A percentile compares a stretch with the other conserved stretches of the same genome.
phyloP scores from a whole-genome alignment of 1,284 basidiomycete species.

The Sutorius eximius region DNA sequence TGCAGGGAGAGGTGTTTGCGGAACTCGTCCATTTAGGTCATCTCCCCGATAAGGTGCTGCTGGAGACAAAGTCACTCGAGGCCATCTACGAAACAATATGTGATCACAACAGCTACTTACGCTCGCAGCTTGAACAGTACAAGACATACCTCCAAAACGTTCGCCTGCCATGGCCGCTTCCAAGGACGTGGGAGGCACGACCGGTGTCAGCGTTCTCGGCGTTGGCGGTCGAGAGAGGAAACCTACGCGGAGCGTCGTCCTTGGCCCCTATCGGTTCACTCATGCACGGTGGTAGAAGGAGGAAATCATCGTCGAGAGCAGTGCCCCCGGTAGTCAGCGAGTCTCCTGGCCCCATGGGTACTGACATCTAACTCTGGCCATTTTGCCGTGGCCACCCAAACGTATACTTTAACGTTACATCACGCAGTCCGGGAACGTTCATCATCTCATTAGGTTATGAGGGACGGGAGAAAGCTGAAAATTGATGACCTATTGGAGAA shows the following conservation, averaged over 20 bases:
- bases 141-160: constrained; percentile 99
- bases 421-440: constrained; percentile 96
- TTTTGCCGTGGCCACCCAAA: constrained; percentile 76
- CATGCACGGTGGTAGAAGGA: constrained; percentile 99
- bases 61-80: constrained; percentile 91
- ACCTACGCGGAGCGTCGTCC: constrained; percentile 76
- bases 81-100: constrained; percentile 98
- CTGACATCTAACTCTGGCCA: neutral
- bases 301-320: constrained; percentile 98
- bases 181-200: constrained; percentile 81
- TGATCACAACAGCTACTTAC: constrained; percentile 97
- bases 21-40: constrained; percentile 97
- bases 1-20: constrained; percentile 95
- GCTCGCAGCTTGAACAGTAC: constrained; percentile 97
- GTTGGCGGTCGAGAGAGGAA: constrained; percentile 99
- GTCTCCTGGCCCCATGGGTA: constrained; percentile 27
- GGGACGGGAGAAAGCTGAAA: constrained; percentile 97
- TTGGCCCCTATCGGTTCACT: constrained; percentile 96
- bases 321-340: constrained; percentile 95
- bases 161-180: constrained; percentile 81
- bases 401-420: constrained; percentile 98
- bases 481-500: constrained; percentile 98
- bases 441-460: constrained; percentile 99
- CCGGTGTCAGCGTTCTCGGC: constrained; percentile 91
- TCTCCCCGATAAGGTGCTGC: constrained; percentile 90